Evolutionary conservation across 306 rosid genomes (phyloP), one percentile per base, ranked within the genome.

Genomic region (Rubus parviflorus): DNA sequence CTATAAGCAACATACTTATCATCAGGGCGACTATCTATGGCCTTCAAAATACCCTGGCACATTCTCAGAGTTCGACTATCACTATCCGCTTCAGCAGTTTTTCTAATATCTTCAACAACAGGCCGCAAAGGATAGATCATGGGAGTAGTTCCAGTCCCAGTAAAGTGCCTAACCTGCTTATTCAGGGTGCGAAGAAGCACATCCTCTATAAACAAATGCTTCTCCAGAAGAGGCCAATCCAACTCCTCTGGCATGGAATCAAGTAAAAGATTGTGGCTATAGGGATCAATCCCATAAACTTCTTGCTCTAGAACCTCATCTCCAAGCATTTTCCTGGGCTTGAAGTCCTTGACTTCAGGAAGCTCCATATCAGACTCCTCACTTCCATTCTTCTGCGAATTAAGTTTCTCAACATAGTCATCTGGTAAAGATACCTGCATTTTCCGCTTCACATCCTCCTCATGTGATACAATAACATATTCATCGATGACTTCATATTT

Each of bases 281-380:
- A 93, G 47, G 99, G 99, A 87, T 96, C 99, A 81, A 96, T 93
- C 73, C 99, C 99, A 72, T 96, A 96, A 80, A 96, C 98, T 81
- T 93, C 99, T 86, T 96, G 99, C 90, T 96, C 99, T 64, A 96
- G 64, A 81, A 96, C 97, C 84, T 93, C 96, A 79, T 81, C 60
- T 43, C 96, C 99, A 63, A 91, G 97, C 91, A 86, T 86, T 84
- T 96, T 96, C 82, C 99, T 87, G 35, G 99, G 98, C 83, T 96
- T 96, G 82, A 87, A 96, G 72, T 87, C 90, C 87, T 96, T 96
- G 67, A 96, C 99, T 90, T 96, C 99, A 62, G 99, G 99, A 68
- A 96, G 93, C 77, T 91, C 99, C 99, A 92, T 91, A 83, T 96
- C 99, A 46, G 96, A 86, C 85, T 96, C 99, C 88, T 96, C 99